These are phyloP conservation scores for Nelumbo lutea DNA, from an alignment of 164 flowering plant genomes.

Conservation along the genomic window DNA sequence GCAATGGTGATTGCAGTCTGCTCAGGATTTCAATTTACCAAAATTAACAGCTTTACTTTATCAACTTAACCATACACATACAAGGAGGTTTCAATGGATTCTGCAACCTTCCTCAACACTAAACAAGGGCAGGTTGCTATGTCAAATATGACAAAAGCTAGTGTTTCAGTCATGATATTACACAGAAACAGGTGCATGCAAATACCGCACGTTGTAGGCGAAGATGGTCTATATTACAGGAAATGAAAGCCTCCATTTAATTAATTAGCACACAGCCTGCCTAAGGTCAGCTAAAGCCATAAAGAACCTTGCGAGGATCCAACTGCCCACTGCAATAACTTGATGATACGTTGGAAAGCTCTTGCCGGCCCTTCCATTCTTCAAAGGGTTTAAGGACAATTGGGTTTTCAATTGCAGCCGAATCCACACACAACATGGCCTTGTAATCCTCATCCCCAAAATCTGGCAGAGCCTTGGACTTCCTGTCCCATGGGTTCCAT, in stretches of 20 bases:
- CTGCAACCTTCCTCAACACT: too few species aligned
- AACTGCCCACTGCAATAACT: slow-evolving; percentile 89
- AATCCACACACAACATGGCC: slow-evolving; percentile 59
- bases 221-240: slow-evolving; percentile 17
- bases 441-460: slow-evolving; percentile 78
- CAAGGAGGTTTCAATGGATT: too few species aligned
- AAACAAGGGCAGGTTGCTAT: too few species aligned
- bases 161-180: background rate
- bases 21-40: too few species aligned
- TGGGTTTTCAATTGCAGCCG: slow-evolving; percentile 57
- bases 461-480: slow-evolving; percentile 64
- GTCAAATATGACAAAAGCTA: too few species aligned
- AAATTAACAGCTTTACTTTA: too few species aligned
- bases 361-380: slow-evolving; percentile 78
- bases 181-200: background rate
- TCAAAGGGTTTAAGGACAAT: slow-evolving; percentile 61
- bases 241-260: background rate
- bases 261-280: background rate
- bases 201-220: slow-evolving; percentile 5
- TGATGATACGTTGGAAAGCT: slow-evolving; percentile 72
- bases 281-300: slow-evolving; percentile 33
- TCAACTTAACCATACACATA: too few species aligned
- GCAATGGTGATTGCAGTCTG: too few species aligned
- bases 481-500: slow-evolving; percentile 95
- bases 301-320: slow-evolving; percentile 66